phyloP scores from a whole-genome alignment of 371 early-diverging fungal species.

The Parasitella parasitica region DNA sequence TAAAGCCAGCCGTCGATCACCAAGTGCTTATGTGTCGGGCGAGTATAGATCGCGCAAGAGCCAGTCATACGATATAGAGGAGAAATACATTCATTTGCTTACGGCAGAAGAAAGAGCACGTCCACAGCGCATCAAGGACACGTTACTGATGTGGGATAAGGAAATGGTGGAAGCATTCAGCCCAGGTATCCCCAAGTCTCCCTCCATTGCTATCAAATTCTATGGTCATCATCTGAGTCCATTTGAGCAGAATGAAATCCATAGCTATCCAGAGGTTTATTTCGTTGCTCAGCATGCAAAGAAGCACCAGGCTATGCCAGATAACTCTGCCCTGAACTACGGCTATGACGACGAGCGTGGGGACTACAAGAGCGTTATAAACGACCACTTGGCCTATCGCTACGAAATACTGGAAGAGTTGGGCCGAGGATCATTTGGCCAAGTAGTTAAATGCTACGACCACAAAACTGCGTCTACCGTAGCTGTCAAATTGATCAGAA shows the following conservation, averaged over 20 bases:
- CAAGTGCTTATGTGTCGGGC: neutral
- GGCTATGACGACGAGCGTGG: constrained; percentile 95
- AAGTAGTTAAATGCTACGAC: constrained; percentile 92
- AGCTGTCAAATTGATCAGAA: constrained; percentile 96
- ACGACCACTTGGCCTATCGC: constrained; percentile 90
- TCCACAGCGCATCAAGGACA: constrained; percentile 26
- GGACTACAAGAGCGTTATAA: constrained; percentile 81
- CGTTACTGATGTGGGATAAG: constrained; percentile 29
- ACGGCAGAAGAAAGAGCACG: constrained; percentile 9
- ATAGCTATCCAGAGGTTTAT: constrained; percentile 74
- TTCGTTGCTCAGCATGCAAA: constrained; percentile 74
- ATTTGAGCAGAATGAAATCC: constrained; percentile 81
- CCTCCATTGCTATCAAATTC: constrained; percentile 28
- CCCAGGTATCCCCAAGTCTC: constrained; percentile 32
- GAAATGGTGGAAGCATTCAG: constrained; percentile 27
- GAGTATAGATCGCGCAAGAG: constrained; percentile 6
- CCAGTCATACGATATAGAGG: constrained; percentile 2
- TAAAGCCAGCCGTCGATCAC: neutral
- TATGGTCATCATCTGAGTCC: constrained; percentile 58
- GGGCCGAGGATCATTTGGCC: constrained; percentile 98
- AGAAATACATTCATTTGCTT: constrained; percentile 1
- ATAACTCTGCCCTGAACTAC: constrained; percentile 53
- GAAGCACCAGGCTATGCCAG: constrained; percentile 49
- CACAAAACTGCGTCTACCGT: constrained; percentile 85
- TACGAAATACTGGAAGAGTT: constrained; percentile 88